A percentile compares a stretch with the other conserved stretches of the same genome.
Evolutionary conservation across 2,329 filamentous ascomycete genomes (phyloP).

Genomic region (Sporothrix pseudoabietina): DNA sequence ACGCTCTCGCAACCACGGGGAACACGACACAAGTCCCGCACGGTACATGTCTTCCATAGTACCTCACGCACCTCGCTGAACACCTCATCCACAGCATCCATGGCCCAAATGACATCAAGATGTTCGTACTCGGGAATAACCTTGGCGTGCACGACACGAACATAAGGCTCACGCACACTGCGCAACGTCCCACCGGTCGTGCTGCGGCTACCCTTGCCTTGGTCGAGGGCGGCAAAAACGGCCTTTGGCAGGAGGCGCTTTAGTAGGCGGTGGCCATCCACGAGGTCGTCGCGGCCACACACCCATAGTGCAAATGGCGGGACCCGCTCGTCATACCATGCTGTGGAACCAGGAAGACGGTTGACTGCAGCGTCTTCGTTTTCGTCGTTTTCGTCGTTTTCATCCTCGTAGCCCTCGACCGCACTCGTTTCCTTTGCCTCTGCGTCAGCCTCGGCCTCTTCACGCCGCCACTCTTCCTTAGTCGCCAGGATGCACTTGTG

Average conservation of each 20-base stretch:
- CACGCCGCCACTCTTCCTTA: conserved; percentile 64
- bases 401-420: conserved; percentile 34
- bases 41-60: conserved; percentile 72
- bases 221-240: conserved; percentile 36
- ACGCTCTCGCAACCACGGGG: conserved; percentile 65
- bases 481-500: conserved; percentile 88
- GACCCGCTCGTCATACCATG: conserved; percentile 80
- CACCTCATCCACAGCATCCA: conserved; percentile 82
- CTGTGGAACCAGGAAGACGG: conserved; percentile 54
- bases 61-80: conserved; percentile 79
- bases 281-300: conserved; percentile 77
- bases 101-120: conserved; percentile 91
- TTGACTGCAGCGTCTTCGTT: conserved; percentile 38
- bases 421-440: background rate
- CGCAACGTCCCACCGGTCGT: conserved; percentile 22
- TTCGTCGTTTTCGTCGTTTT: conserved; percentile 29
- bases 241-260: conserved; percentile 64
- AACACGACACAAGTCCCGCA: conserved; percentile 58
- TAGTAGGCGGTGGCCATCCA: conserved; percentile 76
- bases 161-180: conserved; percentile 73
- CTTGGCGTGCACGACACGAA: conserved; percentile 77
- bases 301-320: conserved; percentile 91
- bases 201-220: conserved; percentile 20
- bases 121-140: conserved; percentile 89
- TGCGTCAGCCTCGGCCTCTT: conserved; percentile 51